These are phyloP conservation scores for Erythrobasidium yunnanense DNA, from an alignment of 768 basidiomycete species.

Conservation along the genomic window DNA sequence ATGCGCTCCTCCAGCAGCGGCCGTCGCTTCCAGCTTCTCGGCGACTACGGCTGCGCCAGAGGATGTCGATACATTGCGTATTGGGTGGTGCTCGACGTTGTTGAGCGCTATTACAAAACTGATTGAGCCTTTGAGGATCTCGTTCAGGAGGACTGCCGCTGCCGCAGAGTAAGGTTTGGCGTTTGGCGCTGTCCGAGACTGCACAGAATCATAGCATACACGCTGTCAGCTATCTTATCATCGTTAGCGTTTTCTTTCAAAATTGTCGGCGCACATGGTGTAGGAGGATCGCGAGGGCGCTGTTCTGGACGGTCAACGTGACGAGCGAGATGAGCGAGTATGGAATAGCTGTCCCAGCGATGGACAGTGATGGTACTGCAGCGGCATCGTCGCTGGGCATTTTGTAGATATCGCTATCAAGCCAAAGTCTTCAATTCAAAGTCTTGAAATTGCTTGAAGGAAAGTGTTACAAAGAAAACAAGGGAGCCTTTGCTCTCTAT, in stretches of 20 bases:
- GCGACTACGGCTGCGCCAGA: not conserved
- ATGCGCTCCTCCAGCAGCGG: too few relatives aligned
- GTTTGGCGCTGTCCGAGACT: conserved; percentile 28
- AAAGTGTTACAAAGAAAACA: too few relatives aligned
- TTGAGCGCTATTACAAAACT: conserved; percentile 63
- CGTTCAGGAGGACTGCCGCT: conserved; percentile 83
- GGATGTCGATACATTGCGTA: too few relatives aligned
- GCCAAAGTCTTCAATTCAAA: too few relatives aligned
- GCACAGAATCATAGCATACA: too few relatives aligned
- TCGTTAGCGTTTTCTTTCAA: too few relatives aligned
- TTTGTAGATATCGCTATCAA: too few relatives aligned
- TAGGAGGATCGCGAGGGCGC: conserved; percentile 81
- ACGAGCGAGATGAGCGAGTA: conserved; percentile 43
- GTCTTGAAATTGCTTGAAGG: too few relatives aligned
- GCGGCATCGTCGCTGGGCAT: too few relatives aligned
- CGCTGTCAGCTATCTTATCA: too few relatives aligned
- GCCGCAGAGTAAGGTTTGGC: conserved; percentile 67
- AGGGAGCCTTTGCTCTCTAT: too few relatives aligned
- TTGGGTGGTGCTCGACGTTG: conserved; percentile 24
- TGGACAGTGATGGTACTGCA: not conserved
- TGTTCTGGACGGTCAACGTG: conserved; percentile 93
- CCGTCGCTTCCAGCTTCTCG: too few relatives aligned
- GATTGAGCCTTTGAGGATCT: conserved; percentile 81
- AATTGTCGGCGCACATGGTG: conserved; percentile 70
- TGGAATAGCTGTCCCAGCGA: not conserved